phyloP scores from a whole-genome alignment of 129 eudicot genomes.

The Chrysanthemum seticuspe region DNA sequence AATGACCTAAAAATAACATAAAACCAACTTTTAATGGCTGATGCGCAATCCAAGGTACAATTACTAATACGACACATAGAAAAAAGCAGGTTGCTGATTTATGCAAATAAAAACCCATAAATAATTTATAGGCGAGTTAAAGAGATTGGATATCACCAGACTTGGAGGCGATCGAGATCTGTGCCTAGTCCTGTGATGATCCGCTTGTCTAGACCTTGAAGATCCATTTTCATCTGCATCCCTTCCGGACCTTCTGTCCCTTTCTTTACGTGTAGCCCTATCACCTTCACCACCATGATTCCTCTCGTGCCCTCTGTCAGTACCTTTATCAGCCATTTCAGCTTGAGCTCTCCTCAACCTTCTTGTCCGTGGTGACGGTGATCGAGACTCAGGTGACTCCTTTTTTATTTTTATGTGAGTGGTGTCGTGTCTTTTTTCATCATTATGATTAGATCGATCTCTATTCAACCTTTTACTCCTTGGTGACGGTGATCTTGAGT shows the following conservation, averaged over 20 bases:
- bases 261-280: conserved; percentile 51
- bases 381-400: conserved; percentile 47
- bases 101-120: no score
- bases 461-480: conserved; percentile 41
- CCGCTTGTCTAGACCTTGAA: conserved; percentile 55
- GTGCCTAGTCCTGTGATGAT: conserved; percentile 49
- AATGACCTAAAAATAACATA: no score
- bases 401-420: conserved; percentile 21
- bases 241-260: conserved; percentile 49
- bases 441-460: conserved; percentile 39
- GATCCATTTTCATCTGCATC: conserved; percentile 54
- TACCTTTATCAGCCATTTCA: conserved; percentile 45
- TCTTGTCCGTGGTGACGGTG: conserved; percentile 74
- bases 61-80: no score
- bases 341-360: conserved; percentile 62
- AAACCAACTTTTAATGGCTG: no score
- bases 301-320: no score
- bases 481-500: conserved; percentile 47
- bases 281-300: conserved; percentile 26
- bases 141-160: conserved; percentile 82
- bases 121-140: conserved; percentile 1
- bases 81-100: no score
- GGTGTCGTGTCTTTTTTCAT: conserved; percentile 43
- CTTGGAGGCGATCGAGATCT: conserved; percentile 75
- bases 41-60: no score